These are phyloP conservation scores for Oryza coarctata DNA, from an alignment of 176 grass and related monocot species.

Conservation along the genomic window DNA sequence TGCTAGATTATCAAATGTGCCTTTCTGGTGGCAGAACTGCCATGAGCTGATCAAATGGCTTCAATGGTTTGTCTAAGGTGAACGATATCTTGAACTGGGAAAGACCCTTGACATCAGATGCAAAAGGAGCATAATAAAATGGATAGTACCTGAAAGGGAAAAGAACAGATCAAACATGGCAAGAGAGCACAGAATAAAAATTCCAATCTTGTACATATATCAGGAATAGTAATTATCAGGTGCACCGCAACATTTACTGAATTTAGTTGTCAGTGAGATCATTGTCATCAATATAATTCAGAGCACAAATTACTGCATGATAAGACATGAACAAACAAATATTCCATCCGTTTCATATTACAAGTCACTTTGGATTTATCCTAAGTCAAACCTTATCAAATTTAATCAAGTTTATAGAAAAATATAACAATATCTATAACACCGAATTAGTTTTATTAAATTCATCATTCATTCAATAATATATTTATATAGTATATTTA, in stretches of 20 bases:
- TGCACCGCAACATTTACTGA: background rate
- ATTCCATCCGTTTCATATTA: too few species aligned
- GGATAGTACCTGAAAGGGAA: constrained; percentile 55
- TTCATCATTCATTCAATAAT: too few species aligned
- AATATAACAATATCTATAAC: too few species aligned
- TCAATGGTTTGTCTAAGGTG: constrained; percentile 39
- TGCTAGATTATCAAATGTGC: background rate
- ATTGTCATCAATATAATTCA: background rate
- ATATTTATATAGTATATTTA: too few species aligned
- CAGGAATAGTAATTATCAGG: background rate
- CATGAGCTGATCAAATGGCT: constrained; percentile 69
- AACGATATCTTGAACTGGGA: constrained; percentile 45
- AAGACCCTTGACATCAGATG: constrained; percentile 58
- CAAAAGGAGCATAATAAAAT: constrained; percentile 54
- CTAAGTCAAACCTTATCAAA: too few species aligned
- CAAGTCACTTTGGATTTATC: too few species aligned
- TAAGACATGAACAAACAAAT: constrained; percentile 11
- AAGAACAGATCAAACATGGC: background rate
- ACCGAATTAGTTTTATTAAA: too few species aligned
- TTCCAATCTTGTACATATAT: background rate
- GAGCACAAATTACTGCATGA: background rate
- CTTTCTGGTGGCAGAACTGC: constrained; percentile 51
- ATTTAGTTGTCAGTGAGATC: background rate
- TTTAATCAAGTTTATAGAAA: too few species aligned
- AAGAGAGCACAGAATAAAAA: background rate